phyloP scores from a whole-genome alignment of 345 rosid genomes.

The Carallia pectinifolia region DNA sequence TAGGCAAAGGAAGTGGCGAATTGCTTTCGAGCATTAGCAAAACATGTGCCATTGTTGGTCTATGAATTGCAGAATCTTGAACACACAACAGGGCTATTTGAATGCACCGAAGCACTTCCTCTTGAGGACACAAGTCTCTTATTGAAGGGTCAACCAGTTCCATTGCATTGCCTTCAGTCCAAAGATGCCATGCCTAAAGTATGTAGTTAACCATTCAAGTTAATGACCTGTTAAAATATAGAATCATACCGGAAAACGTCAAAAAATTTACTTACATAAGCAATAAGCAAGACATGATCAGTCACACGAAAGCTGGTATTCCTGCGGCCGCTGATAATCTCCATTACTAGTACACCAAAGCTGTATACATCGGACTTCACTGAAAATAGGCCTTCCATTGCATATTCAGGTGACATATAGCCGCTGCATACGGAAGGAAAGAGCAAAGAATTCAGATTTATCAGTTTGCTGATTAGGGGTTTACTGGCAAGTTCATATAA shows the following conservation, averaged over 20 bases:
- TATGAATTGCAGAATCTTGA: conserved; percentile 22
- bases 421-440: conserved; percentile 18
- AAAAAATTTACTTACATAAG: conserved; percentile 20
- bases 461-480: not conserved
- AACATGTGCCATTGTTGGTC: conserved; percentile 28
- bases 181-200: conserved; percentile 28
- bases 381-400: conserved; percentile 34
- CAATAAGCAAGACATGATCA: conserved; percentile 16
- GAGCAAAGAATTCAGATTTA: not conserved
- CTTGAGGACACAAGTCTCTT: conserved; percentile 6
- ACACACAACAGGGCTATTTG: conserved; percentile 28
- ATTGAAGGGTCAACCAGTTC: conserved; percentile 22
- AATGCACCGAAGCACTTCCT: conserved; percentile 19
- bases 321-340: conserved; percentile 26
- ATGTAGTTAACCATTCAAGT: not conserved
- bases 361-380: conserved; percentile 35
- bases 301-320: conserved; percentile 27
- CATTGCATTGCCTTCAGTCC: conserved; percentile 22
- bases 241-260: not conserved
- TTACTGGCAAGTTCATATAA: not conserved
- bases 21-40: conserved; percentile 23
- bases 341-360: conserved; percentile 26
- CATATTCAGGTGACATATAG: conserved; percentile 34
- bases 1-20: conserved; percentile 20
- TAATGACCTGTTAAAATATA: not conserved